Evolutionary conservation across 2,329 filamentous ascomycete genomes (phyloP).

Genomic region (Penicillium frequentans): DNA sequence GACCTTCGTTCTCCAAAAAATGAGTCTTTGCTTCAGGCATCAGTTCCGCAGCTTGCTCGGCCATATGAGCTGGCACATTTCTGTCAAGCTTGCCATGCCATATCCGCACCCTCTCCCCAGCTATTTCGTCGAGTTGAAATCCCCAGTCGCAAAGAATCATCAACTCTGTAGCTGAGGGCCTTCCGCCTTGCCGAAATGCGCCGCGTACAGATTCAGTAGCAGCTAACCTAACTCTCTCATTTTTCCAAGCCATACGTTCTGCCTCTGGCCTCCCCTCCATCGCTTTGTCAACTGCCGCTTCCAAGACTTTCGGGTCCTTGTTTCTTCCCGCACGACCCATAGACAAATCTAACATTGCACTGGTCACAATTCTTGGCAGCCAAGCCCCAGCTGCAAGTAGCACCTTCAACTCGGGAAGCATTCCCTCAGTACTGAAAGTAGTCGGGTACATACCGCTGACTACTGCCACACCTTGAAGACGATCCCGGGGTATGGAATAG

Average conservation of each 20-base stretch:
- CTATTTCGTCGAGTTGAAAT: constrained; percentile 4
- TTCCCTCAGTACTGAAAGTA: constrained; percentile 1
- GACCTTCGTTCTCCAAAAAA: constrained; percentile 2
- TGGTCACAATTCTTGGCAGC: constrained; percentile 3
- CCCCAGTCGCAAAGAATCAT: constrained; percentile 7
- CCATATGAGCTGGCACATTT: constrained; percentile 5
- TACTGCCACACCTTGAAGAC: constrained; percentile 1
- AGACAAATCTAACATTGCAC: not conserved
- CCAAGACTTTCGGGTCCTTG: constrained; percentile 1
- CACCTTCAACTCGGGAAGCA: not conserved
- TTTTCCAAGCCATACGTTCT: not conserved
- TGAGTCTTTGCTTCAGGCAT: not conserved
- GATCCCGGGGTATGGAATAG: constrained; percentile 1
- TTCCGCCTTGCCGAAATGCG: constrained; percentile 5
- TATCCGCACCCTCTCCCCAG: constrained; percentile 1
- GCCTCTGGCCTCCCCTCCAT: not conserved
- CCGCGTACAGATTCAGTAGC: constrained; percentile 1
- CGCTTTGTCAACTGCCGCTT: not conserved
- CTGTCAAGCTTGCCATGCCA: constrained; percentile 18
- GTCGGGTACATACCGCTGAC: constrained; percentile 3
- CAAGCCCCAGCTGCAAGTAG: constrained; percentile 1
- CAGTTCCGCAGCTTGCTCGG: constrained; percentile 3
- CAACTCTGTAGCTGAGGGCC: constrained; percentile 1
- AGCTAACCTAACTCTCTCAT: not conserved
- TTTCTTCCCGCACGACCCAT: constrained; percentile 1